Percentiles rank a stretch among this genome's conserved stretches.
These are phyloP conservation scores for Ogataea henricii DNA, from an alignment of 805 yeast genomes.

Conservation along the genomic window DNA sequence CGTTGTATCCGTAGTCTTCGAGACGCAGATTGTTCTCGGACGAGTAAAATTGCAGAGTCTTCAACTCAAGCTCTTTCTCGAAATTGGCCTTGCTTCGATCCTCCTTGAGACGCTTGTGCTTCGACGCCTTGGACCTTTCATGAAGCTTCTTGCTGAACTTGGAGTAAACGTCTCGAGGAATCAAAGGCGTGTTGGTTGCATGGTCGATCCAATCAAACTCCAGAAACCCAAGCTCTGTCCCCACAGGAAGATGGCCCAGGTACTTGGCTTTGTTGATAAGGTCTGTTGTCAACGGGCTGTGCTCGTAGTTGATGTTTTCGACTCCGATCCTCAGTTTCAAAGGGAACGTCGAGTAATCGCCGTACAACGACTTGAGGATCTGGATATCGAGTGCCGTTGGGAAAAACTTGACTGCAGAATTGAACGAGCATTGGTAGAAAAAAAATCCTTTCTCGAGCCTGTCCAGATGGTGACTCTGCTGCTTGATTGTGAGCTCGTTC, in stretches of 20 bases:
- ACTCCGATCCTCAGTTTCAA: constrained; percentile 57
- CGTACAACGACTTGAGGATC: constrained; percentile 63
- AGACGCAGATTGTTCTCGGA: constrained; percentile 50
- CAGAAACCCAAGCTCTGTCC: constrained; percentile 78
- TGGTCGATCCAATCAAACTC: constrained; percentile 76
- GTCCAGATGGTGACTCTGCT: constrained; percentile 12
- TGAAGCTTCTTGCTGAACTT: constrained; percentile 55
- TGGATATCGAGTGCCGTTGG: constrained; percentile 80
- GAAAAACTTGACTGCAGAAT: constrained; percentile 64
- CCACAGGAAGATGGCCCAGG: constrained; percentile 78
- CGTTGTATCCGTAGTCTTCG: constrained; percentile 38
- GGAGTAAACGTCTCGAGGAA: constrained; percentile 46
- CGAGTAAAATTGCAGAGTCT: constrained; percentile 59
- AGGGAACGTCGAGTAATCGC: constrained; percentile 69
- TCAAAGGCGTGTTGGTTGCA: constrained; percentile 24
- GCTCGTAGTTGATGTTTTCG: constrained; percentile 70
- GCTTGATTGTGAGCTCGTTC: constrained; percentile 24
- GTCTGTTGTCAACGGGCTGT: constrained; percentile 52
- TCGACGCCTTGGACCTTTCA: constrained; percentile 54
- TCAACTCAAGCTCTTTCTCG: constrained; percentile 57
- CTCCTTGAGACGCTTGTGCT: constrained; percentile 54
- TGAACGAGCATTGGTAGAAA: constrained; percentile 72
- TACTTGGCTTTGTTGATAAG: constrained; percentile 66
- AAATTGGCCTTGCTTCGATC: constrained; percentile 61
- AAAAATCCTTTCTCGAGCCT: constrained; percentile 52